Conservation (phyloP, 2,329 filamentous ascomycete genomes). For the Ophiocordyceps camponoti-saundersi region DNA sequence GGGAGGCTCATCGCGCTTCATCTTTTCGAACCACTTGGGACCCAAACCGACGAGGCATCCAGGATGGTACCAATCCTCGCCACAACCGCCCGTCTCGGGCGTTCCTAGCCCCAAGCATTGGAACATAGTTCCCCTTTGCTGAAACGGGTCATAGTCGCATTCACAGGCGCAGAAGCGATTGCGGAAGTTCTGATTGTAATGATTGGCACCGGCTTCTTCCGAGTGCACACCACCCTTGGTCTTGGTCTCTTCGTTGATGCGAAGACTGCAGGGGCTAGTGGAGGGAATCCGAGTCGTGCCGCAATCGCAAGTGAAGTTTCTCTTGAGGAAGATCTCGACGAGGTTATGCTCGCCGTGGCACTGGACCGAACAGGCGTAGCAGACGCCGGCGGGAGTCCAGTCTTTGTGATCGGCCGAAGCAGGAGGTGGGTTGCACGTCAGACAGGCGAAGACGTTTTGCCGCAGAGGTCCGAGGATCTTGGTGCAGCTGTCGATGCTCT, state of each 20-base stretch:
- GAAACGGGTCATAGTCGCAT: conserved; percentile 72
- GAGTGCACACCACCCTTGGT: conserved; percentile 61
- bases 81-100: conserved; percentile 69
- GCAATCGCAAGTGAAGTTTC: conserved; percentile 92
- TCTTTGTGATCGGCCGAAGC: conserved; percentile 34
- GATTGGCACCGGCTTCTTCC: conserved; percentile 53
- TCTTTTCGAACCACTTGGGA: conserved; percentile 51
- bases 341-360: conserved; percentile 92
- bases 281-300: conserved; percentile 66
- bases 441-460: conserved; percentile 78
- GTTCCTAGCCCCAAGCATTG: conserved; percentile 81
- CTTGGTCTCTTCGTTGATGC: conserved; percentile 55
- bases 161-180: conserved; percentile 86
- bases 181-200: conserved; percentile 93
- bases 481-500: conserved; percentile 92
- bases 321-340: conserved; percentile 90
- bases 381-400: conserved; percentile 55
- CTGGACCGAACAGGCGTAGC: conserved; percentile 91
- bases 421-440: conserved; percentile 82
- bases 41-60: conserved; percentile 75
- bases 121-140: conserved; percentile 95
- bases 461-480: conserved; percentile 75
- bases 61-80: conserved; percentile 96
- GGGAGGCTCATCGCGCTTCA: conserved; percentile 12
- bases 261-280: conserved; percentile 58